phyloP scores from a whole-genome alignment of 148 eudicot species.

The Drosera capensis region DNA sequence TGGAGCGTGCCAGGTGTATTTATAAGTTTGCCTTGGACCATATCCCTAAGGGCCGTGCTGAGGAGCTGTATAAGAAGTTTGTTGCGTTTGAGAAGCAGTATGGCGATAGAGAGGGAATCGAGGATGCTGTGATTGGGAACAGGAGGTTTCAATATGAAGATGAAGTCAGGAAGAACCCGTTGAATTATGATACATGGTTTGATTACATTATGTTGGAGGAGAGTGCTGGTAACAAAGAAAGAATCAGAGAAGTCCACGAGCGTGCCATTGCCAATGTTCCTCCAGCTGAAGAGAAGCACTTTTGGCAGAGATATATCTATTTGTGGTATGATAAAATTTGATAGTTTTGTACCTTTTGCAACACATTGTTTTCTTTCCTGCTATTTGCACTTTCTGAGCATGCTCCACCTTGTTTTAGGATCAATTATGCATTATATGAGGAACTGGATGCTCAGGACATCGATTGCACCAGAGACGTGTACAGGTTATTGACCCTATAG shows the following conservation, averaged over 20 bases:
- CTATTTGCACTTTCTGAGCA: neutral
- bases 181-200: slow-evolving; percentile 88
- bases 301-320: slow-evolving; percentile 92
- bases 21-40: slow-evolving; percentile 86
- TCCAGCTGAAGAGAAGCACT: slow-evolving; percentile 90
- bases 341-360: too few relatives aligned
- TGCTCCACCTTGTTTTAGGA: slow-evolving; percentile 26
- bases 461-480: slow-evolving; percentile 64
- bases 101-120: slow-evolving; percentile 84
- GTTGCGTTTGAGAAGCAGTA: slow-evolving; percentile 91
- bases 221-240: slow-evolving; percentile 49
- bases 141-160: slow-evolving; percentile 95
- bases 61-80: slow-evolving; percentile 81
- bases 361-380: neutral
- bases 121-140: slow-evolving; percentile 90
- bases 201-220: slow-evolving; percentile 81
- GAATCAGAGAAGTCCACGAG: slow-evolving; percentile 68
- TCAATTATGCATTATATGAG: slow-evolving; percentile 77
- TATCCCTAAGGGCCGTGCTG: slow-evolving; percentile 87
- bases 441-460: slow-evolving; percentile 81
- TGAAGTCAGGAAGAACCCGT: slow-evolving; percentile 72
- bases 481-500: slow-evolving; percentile 36
- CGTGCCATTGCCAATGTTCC: slow-evolving; percentile 89
- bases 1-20: slow-evolving; percentile 77
- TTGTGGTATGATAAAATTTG: too few relatives aligned